These are phyloP conservation scores for Lactarius indigo DNA, from an alignment of 768 basidiomycete genomes.

Conservation along the genomic window DNA sequence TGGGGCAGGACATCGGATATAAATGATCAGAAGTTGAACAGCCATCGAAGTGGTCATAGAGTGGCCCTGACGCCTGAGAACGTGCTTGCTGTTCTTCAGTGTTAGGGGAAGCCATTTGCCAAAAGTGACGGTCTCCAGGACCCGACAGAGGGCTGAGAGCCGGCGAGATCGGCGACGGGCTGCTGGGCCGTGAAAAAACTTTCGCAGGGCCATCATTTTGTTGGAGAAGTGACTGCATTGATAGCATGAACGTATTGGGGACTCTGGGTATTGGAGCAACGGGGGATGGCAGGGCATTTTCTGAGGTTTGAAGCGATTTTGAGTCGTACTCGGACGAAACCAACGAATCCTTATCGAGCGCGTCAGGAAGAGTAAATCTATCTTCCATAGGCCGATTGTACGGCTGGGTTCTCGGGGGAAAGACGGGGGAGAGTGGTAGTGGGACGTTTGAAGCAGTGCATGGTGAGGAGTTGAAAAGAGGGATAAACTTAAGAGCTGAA, in stretches of 20 bases:
- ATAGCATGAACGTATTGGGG: neutral
- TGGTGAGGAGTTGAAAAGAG: constrained; percentile 5
- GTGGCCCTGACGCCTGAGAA: constrained; percentile 1
- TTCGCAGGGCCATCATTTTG: neutral
- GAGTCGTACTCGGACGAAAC: neutral
- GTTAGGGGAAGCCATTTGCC: constrained; percentile 5
- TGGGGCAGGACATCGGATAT: constrained; percentile 17
- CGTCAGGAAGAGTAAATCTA: neutral
- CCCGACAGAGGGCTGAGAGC: constrained; percentile 2
- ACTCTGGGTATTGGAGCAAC: constrained; percentile 2
- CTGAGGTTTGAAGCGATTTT: neutral
- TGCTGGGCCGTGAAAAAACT: constrained; percentile 2
- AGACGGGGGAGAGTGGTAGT: constrained; percentile 2
- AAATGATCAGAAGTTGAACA: neutral
- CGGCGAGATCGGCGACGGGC: constrained; percentile 8
- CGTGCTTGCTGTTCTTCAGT: neutral
- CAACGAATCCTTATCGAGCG: neutral
- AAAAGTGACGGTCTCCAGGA: constrained; percentile 2
- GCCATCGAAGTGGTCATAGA: neutral
- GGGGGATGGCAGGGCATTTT: neutral
- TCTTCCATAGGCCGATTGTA: neutral
- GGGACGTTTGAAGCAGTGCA: constrained; percentile 5
- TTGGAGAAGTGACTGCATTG: constrained; percentile 6
- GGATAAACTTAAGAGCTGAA: neutral
- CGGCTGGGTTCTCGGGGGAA: neutral